These are phyloP conservation scores for Sicyos edulis DNA, from an alignment of 306 rosid species.

Conservation along the genomic window DNA sequence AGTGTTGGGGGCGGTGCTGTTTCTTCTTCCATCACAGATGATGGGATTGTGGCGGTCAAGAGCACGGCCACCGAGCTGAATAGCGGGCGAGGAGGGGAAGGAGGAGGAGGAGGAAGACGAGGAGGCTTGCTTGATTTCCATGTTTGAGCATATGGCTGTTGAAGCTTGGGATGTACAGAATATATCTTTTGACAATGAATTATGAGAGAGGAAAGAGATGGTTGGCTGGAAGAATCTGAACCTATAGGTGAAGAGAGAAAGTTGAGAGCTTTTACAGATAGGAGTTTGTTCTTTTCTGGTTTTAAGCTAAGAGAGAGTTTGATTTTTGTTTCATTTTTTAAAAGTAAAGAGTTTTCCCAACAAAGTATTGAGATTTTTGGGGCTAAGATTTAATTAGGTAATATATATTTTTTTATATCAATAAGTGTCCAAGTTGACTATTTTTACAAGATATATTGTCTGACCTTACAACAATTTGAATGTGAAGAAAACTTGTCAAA, in stretches of 20 bases:
- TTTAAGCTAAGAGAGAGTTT: neutral
- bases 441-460: too few species aligned
- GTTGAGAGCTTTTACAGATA: neutral
- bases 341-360: neutral
- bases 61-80: conserved; percentile 68
- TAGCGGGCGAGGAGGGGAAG: conserved; percentile 47
- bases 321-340: neutral
- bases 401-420: too few species aligned
- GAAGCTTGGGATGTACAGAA: conserved; percentile 83
- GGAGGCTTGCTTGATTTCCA: conserved; percentile 45
- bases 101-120: conserved; percentile 32
- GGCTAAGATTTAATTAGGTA: neutral
- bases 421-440: too few species aligned
- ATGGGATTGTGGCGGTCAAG: conserved; percentile 95
- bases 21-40: conserved; percentile 55
- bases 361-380: too few species aligned
- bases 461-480: too few species aligned
- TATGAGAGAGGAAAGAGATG: conserved; percentile 1
- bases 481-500: too few species aligned
- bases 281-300: conserved; percentile 12
- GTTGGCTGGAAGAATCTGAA: conserved; percentile 14
- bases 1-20: conserved; percentile 19
- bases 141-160: conserved; percentile 64
- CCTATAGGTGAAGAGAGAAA: neutral
- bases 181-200: conserved; percentile 29